Percentiles rank a stretch among this genome's conserved stretches.
phyloP scores from a whole-genome alignment of 352 stramenopile genomes.

The Achlya hypogyna region DNA sequence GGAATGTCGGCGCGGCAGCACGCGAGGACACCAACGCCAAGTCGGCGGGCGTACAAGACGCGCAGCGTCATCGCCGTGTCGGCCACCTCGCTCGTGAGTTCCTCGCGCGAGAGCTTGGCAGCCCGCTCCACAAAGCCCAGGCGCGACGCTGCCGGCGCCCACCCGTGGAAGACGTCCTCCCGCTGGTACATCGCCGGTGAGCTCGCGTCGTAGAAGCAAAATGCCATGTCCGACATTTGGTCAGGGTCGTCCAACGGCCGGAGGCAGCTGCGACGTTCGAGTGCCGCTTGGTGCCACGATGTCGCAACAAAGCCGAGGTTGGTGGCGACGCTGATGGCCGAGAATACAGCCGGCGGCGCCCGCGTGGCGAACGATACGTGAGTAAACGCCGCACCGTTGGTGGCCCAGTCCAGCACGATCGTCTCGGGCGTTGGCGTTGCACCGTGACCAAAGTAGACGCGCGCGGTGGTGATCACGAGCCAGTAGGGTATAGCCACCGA shows the following conservation, averaged over 20 bases:
- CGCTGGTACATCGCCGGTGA: background rate
- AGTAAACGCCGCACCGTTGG: background rate
- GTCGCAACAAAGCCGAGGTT: background rate
- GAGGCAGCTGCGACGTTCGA: background rate
- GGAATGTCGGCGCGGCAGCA: background rate
- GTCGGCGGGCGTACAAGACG: conserved; percentile 10
- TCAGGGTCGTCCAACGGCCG: background rate
- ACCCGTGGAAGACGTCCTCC: background rate
- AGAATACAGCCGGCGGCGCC: background rate
- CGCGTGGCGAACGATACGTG: background rate
- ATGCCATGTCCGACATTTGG: conserved; percentile 5
- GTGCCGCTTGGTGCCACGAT: background rate
- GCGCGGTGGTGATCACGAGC: background rate
- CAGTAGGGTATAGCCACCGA: background rate
- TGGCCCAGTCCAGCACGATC: background rate
- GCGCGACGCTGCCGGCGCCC: background rate
- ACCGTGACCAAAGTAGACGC: background rate
- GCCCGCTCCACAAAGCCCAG: background rate
- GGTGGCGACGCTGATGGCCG: background rate
- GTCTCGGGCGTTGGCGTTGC: background rate
- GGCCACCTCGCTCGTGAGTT: background rate
- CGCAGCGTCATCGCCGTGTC: background rate
- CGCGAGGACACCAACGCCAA: conserved; percentile 9
- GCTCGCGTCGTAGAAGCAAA: conserved; percentile 8
- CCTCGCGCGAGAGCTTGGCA: background rate